These are phyloP conservation scores for Meyerozyma smithsonii DNA, from an alignment of 1,139 yeast genomes.

Conservation along the genomic window DNA sequence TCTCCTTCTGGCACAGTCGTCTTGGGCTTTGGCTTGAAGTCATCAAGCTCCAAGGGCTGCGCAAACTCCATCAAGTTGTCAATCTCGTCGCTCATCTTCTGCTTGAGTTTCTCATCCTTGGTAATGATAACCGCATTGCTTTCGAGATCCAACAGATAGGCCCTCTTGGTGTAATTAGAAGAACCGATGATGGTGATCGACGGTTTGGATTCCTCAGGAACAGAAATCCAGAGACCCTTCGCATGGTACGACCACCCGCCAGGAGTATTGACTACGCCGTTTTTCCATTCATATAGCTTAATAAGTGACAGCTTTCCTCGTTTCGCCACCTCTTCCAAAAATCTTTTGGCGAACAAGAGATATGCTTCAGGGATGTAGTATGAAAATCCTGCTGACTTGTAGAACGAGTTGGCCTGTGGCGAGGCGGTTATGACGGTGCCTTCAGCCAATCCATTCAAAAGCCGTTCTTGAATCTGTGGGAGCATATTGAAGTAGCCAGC, in stretches of 20 bases:
- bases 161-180: constrained; percentile 87
- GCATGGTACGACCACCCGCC: constrained; percentile 98
- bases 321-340: constrained; percentile 50
- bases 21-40: constrained; percentile 45
- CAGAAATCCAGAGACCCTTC: constrained; percentile 88
- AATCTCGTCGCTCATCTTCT: constrained; percentile 57
- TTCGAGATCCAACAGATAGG: constrained; percentile 84
- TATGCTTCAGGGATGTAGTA: constrained; percentile 85
- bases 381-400: constrained; percentile 77
- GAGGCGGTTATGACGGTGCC: constrained; percentile 87
- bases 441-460: constrained; percentile 54
- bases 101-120: constrained; percentile 54
- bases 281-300: constrained; percentile 75
- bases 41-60: constrained; percentile 45
- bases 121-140: constrained; percentile 80
- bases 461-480: constrained; percentile 61
- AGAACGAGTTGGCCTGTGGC: constrained; percentile 91
- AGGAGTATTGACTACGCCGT: constrained; percentile 74
- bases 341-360: constrained; percentile 66
- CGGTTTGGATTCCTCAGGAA: constrained; percentile 56
- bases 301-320: constrained; percentile 46
- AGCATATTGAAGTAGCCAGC: constrained; percentile 96
- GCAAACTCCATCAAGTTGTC: constrained; percentile 55
- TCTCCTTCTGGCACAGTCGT: constrained; percentile 10
- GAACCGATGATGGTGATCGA: constrained; percentile 83